Conservation (phyloP, 805 yeast species). For the Zygosaccharomyces siamensis region DNA sequence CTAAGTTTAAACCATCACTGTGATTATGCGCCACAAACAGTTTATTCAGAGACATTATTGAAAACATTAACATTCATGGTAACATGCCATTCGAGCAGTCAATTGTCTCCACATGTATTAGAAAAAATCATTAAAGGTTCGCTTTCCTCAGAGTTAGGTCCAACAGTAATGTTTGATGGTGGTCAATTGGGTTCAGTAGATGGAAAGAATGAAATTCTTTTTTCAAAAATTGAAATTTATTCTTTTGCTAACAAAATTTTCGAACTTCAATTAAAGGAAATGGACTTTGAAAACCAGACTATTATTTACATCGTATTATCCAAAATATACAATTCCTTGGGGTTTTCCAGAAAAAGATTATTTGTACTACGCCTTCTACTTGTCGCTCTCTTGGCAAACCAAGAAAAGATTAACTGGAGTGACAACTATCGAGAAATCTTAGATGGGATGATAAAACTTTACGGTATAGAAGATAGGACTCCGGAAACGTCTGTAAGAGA, state of each 20-base stretch:
- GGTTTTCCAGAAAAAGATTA: constrained; percentile 61
- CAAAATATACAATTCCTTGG: constrained; percentile 54
- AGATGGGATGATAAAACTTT: constrained; percentile 46
- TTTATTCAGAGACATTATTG: constrained; percentile 66
- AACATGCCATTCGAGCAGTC: constrained; percentile 45
- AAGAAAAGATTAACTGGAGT: constrained; percentile 24
- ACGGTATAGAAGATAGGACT: constrained; percentile 45
- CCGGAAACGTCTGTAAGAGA: constrained; percentile 31
- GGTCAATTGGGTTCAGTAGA: neutral
- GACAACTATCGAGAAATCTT: constrained; percentile 42
- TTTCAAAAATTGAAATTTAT: constrained; percentile 43
- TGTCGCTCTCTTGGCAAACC: constrained; percentile 43
- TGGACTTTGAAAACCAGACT: constrained; percentile 51
- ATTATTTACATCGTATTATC: constrained; percentile 64
- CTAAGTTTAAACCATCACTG: constrained; percentile 53
- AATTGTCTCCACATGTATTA: constrained; percentile 40
- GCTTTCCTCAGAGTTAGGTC: constrained; percentile 5
- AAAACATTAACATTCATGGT: constrained; percentile 61
- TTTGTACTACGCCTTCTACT: constrained; percentile 65
- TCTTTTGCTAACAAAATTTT: constrained; percentile 45
- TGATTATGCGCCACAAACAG: constrained; percentile 78
- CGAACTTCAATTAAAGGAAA: constrained; percentile 40
- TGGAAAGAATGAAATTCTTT: constrained; percentile 11
- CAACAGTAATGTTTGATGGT: constrained; percentile 12
- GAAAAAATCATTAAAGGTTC: constrained; percentile 43